Conservation (phyloP, 768 basidiomycete species). For the Lepiota brunneoincarnata region DNA sequence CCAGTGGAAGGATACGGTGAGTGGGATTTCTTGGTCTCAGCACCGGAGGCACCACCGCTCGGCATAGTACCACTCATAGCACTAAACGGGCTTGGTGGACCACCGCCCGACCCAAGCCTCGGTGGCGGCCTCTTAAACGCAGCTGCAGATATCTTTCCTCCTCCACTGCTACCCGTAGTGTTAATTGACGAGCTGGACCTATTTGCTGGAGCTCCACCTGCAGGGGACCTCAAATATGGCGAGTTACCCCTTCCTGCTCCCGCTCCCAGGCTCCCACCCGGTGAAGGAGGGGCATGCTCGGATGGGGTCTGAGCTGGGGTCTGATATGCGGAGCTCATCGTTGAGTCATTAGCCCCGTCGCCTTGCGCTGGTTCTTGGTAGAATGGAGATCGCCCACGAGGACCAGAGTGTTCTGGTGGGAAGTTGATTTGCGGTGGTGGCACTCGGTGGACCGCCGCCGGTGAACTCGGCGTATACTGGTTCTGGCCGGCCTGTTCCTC, state of each 20-base stretch:
- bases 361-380: too few relatives aligned
- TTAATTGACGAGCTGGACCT: conserved; percentile 10
- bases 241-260: conserved; percentile 1
- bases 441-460: too few relatives aligned
- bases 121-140: conserved; percentile 61
- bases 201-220: not conserved
- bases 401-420: not conserved
- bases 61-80: not conserved
- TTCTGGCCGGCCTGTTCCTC: too few relatives aligned
- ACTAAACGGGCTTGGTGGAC: not conserved
- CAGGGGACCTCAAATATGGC: conserved; percentile 9
- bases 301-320: too few relatives aligned
- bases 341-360: too few relatives aligned
- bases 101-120: conserved; percentile 24
- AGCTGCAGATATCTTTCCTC: conserved; percentile 71
- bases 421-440: not conserved
- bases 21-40: not conserved
- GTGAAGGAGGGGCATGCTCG: too few relatives aligned
- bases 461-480: too few relatives aligned
- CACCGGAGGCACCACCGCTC: not conserved
- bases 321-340: too few relatives aligned
- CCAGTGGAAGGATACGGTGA: not conserved
- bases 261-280: too few relatives aligned
- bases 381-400: too few relatives aligned
- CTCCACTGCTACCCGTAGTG: conserved; percentile 25